A percentile compares a stretch with the other conserved stretches of the same genome.
Evolutionary conservation across 306 rosid genomes (phyloP).

Genomic region (Inga oerstediana): DNA sequence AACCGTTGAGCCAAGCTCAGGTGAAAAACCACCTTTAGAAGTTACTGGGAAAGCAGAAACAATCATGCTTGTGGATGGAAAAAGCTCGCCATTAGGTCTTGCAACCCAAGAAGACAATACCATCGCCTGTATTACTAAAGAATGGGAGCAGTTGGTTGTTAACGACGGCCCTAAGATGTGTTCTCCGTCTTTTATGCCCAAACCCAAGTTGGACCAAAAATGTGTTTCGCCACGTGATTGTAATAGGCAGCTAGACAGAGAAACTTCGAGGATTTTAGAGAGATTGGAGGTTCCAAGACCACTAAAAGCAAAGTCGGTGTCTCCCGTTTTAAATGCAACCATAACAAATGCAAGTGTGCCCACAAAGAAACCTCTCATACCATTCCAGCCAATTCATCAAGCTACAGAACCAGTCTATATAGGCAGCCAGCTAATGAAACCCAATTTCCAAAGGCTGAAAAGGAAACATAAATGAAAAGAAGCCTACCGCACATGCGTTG

Average conservation of each 20-base stretch:
- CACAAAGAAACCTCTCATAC: constrained; percentile 52
- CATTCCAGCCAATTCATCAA: constrained; percentile 47
- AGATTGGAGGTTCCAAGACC: constrained; percentile 80
- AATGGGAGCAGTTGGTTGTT: constrained; percentile 77
- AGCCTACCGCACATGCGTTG: background rate
- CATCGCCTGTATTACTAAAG: constrained; percentile 57
- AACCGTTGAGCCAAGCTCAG: constrained; percentile 43
- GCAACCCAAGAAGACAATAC: constrained; percentile 44
- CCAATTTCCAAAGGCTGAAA: constrained; percentile 71
- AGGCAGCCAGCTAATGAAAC: constrained; percentile 62
- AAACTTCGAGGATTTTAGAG: constrained; percentile 81
- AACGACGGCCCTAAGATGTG: constrained; percentile 51
- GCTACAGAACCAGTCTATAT: constrained; percentile 42
- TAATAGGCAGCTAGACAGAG: constrained; percentile 52
- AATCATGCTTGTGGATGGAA: constrained; percentile 24
- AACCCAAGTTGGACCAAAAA: constrained; percentile 49
- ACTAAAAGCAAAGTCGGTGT: constrained; percentile 41
- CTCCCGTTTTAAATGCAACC: constrained; percentile 46
- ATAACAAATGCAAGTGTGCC: constrained; percentile 32
- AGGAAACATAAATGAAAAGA: constrained; percentile 52
- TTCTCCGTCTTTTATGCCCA: constrained; percentile 51
- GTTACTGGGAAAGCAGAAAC: constrained; percentile 37
- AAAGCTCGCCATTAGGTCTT: constrained; percentile 27
- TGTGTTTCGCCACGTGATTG: constrained; percentile 43
- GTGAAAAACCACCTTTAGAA: constrained; percentile 36